phyloP scores from a whole-genome alignment of 305 asterid genomes.

The Solanum aculeatissimum region DNA sequence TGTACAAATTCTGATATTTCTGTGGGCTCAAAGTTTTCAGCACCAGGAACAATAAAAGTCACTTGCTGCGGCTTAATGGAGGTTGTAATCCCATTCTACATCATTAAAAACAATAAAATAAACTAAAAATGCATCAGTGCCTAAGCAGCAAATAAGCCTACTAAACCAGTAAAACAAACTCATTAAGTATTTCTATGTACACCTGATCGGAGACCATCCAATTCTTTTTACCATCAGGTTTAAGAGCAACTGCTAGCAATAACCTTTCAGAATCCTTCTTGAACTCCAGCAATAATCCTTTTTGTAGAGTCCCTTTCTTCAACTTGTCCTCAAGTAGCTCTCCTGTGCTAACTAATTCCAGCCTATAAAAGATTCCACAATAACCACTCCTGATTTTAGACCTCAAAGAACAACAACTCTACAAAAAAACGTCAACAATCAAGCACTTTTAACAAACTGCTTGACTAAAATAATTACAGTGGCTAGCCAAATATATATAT shows the following conservation, averaged over 20 bases:
- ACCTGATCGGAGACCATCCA: constrained; percentile 98
- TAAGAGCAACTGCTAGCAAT: constrained; percentile 74
- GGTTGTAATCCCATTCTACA: constrained; percentile 66
- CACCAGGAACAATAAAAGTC: constrained; percentile 84
- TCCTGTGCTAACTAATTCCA: constrained; percentile 52
- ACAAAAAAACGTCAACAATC: background rate
- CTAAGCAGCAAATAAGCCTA: constrained; percentile 6
- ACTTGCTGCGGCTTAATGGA: constrained; percentile 93
- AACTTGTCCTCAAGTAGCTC: constrained; percentile 41
- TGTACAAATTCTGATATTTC: constrained; percentile 60
- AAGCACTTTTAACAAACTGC: background rate
- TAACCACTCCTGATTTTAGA: background rate
- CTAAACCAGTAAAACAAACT: background rate
- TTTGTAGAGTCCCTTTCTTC: constrained; percentile 43
- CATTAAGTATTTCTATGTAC: constrained; percentile 11
- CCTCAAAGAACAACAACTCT: background rate
- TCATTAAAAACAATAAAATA: constrained; percentile 6
- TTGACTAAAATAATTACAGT: background rate
- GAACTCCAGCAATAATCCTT: constrained; percentile 81
- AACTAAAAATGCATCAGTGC: constrained; percentile 4
- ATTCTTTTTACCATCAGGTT: constrained; percentile 91
- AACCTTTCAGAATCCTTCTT: constrained; percentile 79
- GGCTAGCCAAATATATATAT: background rate
- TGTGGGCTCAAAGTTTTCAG: constrained; percentile 51
- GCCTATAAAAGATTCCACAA: constrained; percentile 24